These are phyloP conservation scores for Parmelia sp. DNA, from an alignment of 495 filamentous ascomycete species.

Conservation along the genomic window DNA sequence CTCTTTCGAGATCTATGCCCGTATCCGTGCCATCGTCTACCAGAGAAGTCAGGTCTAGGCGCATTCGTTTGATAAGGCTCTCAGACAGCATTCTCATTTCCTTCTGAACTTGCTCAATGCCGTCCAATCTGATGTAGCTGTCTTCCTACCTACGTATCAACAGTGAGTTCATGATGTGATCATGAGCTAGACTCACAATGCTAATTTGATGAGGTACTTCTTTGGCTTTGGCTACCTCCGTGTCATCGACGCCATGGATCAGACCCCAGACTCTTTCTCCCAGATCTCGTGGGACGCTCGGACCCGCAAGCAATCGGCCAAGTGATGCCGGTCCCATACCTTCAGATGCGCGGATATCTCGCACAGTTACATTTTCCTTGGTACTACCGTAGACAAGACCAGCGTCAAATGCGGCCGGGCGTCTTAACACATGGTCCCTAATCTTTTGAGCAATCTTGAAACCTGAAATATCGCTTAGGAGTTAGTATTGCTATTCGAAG, in stretches of 20 bases:
- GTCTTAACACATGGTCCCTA: constrained; percentile 51
- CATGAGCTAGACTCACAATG: constrained; percentile 41
- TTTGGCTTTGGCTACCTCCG: constrained; percentile 62
- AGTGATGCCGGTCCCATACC: constrained; percentile 54
- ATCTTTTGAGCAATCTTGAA: constrained; percentile 68
- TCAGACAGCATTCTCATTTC: constrained; percentile 57
- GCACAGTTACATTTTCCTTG: constrained; percentile 55
- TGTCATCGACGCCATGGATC: constrained; percentile 61
- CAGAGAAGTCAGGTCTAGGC: constrained; percentile 60
- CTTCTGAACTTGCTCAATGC: constrained; percentile 50
- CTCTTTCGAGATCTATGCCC: constrained; percentile 13
- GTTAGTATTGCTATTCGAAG: too few relatives aligned
- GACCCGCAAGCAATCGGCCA: constrained; percentile 59
- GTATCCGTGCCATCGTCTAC: constrained; percentile 34
- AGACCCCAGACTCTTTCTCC: constrained; percentile 67
- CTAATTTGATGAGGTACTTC: constrained; percentile 81
- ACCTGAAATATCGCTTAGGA: too few relatives aligned
- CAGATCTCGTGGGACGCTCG: constrained; percentile 61
- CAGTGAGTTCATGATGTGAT: not conserved
- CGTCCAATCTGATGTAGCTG: constrained; percentile 66
- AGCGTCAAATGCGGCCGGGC: constrained; percentile 35
- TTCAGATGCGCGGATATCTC: constrained; percentile 55
- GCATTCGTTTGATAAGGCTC: constrained; percentile 75
- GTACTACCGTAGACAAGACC: constrained; percentile 40
- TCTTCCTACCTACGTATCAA: constrained; percentile 50